A percentile compares a stretch with the other conserved stretches of the same genome.
phyloP scores from a whole-genome alignment of 176 grass and related monocot genomes.

The Cocos nucifera region DNA sequence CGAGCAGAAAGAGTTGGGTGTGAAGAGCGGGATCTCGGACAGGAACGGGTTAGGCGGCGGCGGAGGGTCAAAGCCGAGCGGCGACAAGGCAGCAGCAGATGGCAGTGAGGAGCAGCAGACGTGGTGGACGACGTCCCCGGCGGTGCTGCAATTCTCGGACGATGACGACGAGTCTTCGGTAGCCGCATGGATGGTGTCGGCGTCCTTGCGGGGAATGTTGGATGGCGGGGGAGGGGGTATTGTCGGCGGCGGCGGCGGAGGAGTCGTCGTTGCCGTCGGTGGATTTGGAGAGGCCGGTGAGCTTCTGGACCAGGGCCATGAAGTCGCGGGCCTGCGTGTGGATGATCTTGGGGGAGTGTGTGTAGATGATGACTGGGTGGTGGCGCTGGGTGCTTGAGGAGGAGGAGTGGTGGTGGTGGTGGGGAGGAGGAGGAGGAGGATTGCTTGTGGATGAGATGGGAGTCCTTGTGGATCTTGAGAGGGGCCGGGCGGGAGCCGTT shows the following conservation, averaged over 20 bases:
- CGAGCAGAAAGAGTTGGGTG: neutral
- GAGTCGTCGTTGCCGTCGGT: neutral
- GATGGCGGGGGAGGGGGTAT: neutral
- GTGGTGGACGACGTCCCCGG: neutral
- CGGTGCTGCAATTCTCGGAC: slow-evolving; percentile 27
- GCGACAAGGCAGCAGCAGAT: neutral
- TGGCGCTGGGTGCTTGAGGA: slow-evolving; percentile 11
- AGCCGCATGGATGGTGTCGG: neutral
- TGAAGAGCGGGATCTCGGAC: neutral
- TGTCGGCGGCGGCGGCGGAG: neutral
- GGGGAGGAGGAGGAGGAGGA: slow-evolving; percentile 15
- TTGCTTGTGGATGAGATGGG: slow-evolving; percentile 35
- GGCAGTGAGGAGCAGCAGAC: neutral
- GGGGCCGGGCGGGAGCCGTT: neutral
- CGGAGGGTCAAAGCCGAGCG: neutral
- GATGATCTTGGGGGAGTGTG: slow-evolving; percentile 62
- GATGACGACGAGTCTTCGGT: slow-evolving; percentile 36
- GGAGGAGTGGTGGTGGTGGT: slow-evolving; percentile 22
- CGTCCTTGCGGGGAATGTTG: neutral
- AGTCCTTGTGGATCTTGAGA: slow-evolving; percentile 38
- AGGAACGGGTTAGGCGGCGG: neutral
- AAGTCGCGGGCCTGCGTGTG: slow-evolving; percentile 43
- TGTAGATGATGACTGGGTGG: slow-evolving; percentile 56
- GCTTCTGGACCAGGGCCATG: slow-evolving; percentile 72
- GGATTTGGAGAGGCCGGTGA: slow-evolving; percentile 40